These are phyloP conservation scores for Fraxinus sp. DNA, from an alignment of 305 asterid genomes.

Conservation along the genomic window DNA sequence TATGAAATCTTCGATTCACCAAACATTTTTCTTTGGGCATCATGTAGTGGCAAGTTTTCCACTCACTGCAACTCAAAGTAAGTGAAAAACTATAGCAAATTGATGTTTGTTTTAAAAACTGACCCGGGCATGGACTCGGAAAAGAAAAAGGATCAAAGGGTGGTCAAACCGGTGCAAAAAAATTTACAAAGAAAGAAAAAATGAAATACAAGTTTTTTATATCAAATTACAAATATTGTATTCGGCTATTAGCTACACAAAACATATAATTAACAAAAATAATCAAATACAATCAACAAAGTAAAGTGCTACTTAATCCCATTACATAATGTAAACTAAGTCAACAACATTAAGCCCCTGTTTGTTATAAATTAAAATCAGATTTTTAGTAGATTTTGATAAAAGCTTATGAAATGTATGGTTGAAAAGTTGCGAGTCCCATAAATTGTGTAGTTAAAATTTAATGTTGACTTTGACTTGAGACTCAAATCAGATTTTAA, in stretches of 20 bases:
- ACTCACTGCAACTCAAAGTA: background rate
- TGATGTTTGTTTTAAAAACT: background rate
- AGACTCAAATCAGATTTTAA: too few species aligned
- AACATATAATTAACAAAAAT: too few species aligned
- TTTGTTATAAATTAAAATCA: too few species aligned
- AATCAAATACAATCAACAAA: background rate
- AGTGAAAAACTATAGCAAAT: background rate
- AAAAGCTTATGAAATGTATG: too few species aligned
- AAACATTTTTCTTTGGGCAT: background rate
- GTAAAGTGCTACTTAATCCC: background rate
- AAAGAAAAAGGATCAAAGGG: background rate
- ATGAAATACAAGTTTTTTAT: background rate
- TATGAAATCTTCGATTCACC: background rate
- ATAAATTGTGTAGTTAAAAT: too few species aligned
- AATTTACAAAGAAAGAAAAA: background rate
- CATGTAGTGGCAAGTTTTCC: background rate
- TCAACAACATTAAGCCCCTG: background rate
- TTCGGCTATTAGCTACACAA: background rate
- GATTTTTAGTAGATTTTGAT: too few species aligned
- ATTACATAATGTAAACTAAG: background rate
- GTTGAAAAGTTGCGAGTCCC: too few species aligned
- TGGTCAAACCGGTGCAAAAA: background rate
- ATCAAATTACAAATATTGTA: background rate
- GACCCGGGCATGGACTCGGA: background rate
- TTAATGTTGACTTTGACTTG: too few species aligned